These are phyloP conservation scores for Begonia fuchsioides DNA, from an alignment of 306 rosid genomes.

Conservation along the genomic window DNA sequence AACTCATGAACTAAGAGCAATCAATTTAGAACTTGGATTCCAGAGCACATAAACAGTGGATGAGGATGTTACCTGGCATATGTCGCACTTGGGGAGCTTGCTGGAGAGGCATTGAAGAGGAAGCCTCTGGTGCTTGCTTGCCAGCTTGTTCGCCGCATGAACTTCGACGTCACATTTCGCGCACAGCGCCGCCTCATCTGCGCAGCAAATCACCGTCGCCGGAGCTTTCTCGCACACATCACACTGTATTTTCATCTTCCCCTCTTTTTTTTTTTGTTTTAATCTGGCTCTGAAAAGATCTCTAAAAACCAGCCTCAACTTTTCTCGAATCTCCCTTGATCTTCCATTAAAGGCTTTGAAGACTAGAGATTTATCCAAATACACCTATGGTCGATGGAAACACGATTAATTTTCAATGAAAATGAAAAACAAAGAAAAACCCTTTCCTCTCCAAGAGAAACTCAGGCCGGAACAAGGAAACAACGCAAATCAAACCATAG, in stretches of 20 bases:
- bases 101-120: constrained; percentile 66
- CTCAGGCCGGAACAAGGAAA: too few species aligned
- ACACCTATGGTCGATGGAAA: too few species aligned
- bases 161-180: constrained; percentile 86
- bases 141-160: constrained; percentile 96
- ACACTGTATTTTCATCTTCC: constrained; percentile 83
- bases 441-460: too few species aligned
- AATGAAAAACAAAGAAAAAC: too few species aligned
- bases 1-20: neutral
- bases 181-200: constrained; percentile 94
- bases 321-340: neutral
- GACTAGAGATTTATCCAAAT: too few species aligned
- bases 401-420: too few species aligned
- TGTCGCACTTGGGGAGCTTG: constrained; percentile 89
- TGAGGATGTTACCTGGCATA: constrained; percentile 57
- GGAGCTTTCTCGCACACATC: constrained; percentile 97
- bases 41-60: neutral
- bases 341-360: neutral
- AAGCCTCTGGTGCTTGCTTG: constrained; percentile 95
- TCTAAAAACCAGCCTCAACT: neutral
- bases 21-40: neutral
- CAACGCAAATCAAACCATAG: too few species aligned
- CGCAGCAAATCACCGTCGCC: constrained; percentile 87
- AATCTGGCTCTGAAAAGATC: constrained; percentile 1
- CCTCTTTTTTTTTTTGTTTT: neutral